A percentile compares a stretch with the other conserved stretches of the same genome.
These are phyloP conservation scores for Fusarium pseudograminearum DNA, from an alignment of 2,329 filamentous ascomycete genomes.

Conservation along the genomic window DNA sequence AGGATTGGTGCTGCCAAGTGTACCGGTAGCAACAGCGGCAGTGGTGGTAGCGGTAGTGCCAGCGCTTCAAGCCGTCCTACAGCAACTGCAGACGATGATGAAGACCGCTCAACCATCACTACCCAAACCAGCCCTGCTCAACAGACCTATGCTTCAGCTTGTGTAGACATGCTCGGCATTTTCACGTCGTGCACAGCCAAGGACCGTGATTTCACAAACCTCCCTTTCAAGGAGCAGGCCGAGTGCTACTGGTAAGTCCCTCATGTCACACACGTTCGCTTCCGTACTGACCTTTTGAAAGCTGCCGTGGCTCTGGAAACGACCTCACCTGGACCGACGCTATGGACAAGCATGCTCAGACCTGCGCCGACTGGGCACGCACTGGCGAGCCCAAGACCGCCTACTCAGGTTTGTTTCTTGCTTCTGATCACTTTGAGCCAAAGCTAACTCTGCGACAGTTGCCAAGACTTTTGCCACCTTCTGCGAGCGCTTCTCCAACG, in stretches of 20 bases:
- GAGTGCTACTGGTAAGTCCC: conserved; percentile 51
- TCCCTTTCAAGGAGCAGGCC: conserved; percentile 48
- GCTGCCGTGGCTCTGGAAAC: conserved; percentile 40
- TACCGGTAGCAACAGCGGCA: background rate
- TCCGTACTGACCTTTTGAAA: conserved; percentile 33
- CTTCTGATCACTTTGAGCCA: background rate
- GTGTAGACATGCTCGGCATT: conserved; percentile 46
- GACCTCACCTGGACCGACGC: conserved; percentile 48
- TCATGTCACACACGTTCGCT: background rate
- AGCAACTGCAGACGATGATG: conserved; percentile 8
- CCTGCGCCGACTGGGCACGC: conserved; percentile 49
- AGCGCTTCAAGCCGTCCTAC: conserved; percentile 10
- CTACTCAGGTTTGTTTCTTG: conserved; percentile 43
- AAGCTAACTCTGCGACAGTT: conserved; percentile 43
- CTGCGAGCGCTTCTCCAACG: conserved; percentile 49
- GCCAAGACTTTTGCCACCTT: conserved; percentile 49
- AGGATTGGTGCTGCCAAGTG: conserved; percentile 25
- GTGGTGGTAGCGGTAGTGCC: background rate
- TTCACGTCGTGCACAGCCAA: conserved; percentile 46
- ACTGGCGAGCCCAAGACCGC: conserved; percentile 46
- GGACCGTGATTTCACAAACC: conserved; percentile 43
- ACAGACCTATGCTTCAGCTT: conserved; percentile 44
- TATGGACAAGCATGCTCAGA: conserved; percentile 48
- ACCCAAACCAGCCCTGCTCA: conserved; percentile 15
- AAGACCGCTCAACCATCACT: conserved; percentile 28